Conservation (phyloP, 768 basidiomycete species). For the Kwoniella sp. region DNA sequence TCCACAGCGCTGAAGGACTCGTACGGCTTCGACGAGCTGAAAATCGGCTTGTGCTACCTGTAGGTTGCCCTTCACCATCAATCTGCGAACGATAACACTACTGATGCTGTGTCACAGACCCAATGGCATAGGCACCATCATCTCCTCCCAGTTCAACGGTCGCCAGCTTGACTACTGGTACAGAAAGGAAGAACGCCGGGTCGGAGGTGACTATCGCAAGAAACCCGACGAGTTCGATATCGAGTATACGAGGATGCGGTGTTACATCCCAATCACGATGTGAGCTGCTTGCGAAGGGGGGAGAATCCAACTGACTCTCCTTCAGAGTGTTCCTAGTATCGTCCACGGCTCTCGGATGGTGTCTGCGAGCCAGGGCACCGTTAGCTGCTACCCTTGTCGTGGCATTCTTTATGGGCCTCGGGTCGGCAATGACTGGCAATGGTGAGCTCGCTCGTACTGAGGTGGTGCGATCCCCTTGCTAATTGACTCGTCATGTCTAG, state of each 20-base stretch:
- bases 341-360: constrained; percentile 46
- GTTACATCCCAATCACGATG: constrained; percentile 5
- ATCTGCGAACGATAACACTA: too few species aligned
- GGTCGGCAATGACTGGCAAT: constrained; percentile 26
- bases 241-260: constrained; percentile 23
- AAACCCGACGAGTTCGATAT: constrained; percentile 34
- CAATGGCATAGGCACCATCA: constrained; percentile 65
- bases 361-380: constrained; percentile 35
- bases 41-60: constrained; percentile 72
- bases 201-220: constrained; percentile 36
- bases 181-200: constrained; percentile 49
- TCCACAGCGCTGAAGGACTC: constrained; percentile 59
- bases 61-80: too few species aligned
- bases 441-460: too few species aligned
- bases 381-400: constrained; percentile 44
- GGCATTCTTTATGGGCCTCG: constrained; percentile 48
- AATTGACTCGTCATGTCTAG: neutral
- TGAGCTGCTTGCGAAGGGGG: constrained; percentile 26
- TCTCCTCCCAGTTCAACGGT: constrained; percentile 62
- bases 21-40: constrained; percentile 62
- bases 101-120: constrained; percentile 44
- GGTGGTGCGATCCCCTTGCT: too few species aligned
- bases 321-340: constrained; percentile 37
- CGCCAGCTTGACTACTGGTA: constrained; percentile 67
- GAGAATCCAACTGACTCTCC: constrained; percentile 5